Evolutionary conservation across 2,329 filamentous ascomycete genomes (phyloP).

Genomic region (Verticillium isaacii): DNA sequence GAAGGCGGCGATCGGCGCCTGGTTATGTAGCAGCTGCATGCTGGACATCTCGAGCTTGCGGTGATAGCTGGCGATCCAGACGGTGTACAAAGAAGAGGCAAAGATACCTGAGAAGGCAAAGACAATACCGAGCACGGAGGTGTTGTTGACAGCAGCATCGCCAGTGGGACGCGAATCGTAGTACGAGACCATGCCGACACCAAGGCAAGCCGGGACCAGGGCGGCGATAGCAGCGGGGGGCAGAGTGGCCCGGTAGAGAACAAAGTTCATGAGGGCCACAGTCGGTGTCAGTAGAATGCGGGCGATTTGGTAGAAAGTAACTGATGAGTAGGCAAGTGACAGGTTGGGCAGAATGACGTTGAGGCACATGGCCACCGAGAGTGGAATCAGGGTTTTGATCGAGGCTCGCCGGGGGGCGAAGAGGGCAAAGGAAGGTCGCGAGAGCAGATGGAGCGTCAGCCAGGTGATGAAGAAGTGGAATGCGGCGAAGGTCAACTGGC

Average conservation of each 20-base stretch:
- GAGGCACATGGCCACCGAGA: conserved; percentile 62
- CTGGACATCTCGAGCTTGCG: conserved; percentile 61
- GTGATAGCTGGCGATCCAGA: conserved; percentile 64
- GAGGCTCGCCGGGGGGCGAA: conserved; percentile 54
- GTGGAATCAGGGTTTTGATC: conserved; percentile 53
- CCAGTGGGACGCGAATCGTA: conserved; percentile 55
- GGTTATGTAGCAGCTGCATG: conserved; percentile 66
- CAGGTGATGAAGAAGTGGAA: conserved; percentile 67
- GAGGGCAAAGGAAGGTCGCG: conserved; percentile 51
- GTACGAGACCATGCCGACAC: conserved; percentile 63
- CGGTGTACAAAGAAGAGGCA: conserved; percentile 62
- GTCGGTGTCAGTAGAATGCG: conserved; percentile 62
- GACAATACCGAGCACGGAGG: conserved; percentile 53
- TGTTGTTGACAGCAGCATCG: conserved; percentile 47
- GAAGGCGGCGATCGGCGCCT: conserved; percentile 58
- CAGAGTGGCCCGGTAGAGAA: conserved; percentile 53
- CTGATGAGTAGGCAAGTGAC: conserved; percentile 61
- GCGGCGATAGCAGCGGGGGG: conserved; percentile 49
- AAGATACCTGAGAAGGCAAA: conserved; percentile 62
- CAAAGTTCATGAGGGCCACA: conserved; percentile 60
- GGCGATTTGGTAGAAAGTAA: conserved; percentile 67
- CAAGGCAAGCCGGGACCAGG: conserved; percentile 56
- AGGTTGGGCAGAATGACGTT: conserved; percentile 68
- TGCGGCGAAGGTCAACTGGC: conserved; percentile 61
- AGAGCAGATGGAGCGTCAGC: conserved; percentile 57